Evolutionary conservation across 1,139 yeast species (phyloP).

Genomic region (Magnusiomyces tetraspermus): DNA sequence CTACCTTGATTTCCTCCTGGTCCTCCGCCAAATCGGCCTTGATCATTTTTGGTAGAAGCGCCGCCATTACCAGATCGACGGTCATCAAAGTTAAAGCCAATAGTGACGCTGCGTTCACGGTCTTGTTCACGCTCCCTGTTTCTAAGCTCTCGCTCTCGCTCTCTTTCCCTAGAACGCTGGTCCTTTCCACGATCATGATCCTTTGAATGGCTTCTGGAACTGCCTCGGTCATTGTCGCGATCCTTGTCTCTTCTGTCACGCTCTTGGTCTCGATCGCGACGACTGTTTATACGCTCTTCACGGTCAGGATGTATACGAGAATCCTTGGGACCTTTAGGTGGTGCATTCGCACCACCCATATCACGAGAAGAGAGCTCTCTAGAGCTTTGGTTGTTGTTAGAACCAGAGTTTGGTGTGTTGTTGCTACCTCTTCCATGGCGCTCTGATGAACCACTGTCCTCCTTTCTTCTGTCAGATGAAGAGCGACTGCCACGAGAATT

Average conservation of each 20-base stretch:
- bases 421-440: background rate
- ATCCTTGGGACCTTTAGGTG: conserved; percentile 3
- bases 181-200: conserved; percentile 1
- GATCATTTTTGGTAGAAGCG: background rate
- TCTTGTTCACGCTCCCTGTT: conserved; percentile 3
- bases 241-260: conserved; percentile 1
- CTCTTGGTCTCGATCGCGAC: background rate
- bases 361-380: background rate
- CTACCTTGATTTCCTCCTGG: background rate
- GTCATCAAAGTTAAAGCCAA: background rate
- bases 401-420: background rate
- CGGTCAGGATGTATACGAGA: background rate
- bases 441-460: background rate
- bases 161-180: background rate
- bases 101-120: background rate
- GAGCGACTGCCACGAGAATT: background rate
- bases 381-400: background rate
- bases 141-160: background rate
- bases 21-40: background rate
- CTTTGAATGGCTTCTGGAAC: background rate
- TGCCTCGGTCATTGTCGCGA: background rate
- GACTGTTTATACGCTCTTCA: conserved; percentile 1
- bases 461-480: background rate
- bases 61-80: background rate
- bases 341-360: background rate